Evolutionary conservation across 768 basidiomycete species (phyloP), one percentile per base, ranked within the genome.

Genomic region (Trametes elegans): DNA sequence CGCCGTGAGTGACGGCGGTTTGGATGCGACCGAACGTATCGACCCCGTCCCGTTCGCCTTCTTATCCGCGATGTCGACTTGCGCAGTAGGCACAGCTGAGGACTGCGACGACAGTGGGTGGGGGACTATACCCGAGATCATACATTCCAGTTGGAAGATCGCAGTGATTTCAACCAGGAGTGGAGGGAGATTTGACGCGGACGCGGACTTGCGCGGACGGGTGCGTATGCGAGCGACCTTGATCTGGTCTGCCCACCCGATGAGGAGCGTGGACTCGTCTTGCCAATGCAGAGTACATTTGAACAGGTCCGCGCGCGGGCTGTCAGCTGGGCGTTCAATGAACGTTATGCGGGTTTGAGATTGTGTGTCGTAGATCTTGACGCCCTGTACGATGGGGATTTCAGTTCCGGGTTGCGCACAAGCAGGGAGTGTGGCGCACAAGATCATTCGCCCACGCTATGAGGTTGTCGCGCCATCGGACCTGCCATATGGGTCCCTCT

Each of bases 371-470:
- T 95, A 96, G 42, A 99, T 87, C 67, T 93, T 96, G 49, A 98
- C 89, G 13, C 96, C 96, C 90, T 93, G 62, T 26, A 29, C 11
- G n/a, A n/a, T n/a, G 42, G 11, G n/a, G 3, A 19, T 6, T 14
- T 9, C 6, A 3, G 3, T 5, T 49, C 14, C 27, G 27, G 50
- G 18, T 24, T 9, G 21, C 21, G 18, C n/a, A 26, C 34, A 8
- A 27, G 31, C 38, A 3, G 5, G 39, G 14, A 40, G 28, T 13
- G 13, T 51, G 23, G 69, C 85, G 65, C 59, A 93, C 93, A 38
- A 84, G 62, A 67, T 99, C 97, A 62, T 94, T 97, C 3, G 95
- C 93, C 97, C 97, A 99, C 0, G 93, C 94, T 60, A 98, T 93
- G 27, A 97, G 75, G 43, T 80, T 80, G 1, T 85, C 87, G 64